Evolutionary conservation across 1,139 yeast species (phyloP).

Genomic region (Yamadazyma triangularis): DNA sequence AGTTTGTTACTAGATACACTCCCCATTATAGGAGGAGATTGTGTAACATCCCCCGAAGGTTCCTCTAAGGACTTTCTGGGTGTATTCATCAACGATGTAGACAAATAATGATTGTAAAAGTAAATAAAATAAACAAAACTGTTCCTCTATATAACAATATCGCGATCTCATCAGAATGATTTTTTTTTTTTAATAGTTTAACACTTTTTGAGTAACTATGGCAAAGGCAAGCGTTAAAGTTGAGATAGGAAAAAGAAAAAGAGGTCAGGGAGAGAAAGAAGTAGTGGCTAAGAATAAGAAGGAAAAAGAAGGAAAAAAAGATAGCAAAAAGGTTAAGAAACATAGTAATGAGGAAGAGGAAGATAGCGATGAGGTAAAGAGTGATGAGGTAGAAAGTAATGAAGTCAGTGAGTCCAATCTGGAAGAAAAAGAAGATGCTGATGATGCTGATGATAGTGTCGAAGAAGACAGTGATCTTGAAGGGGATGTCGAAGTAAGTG

Average conservation of each 20-base stretch:
- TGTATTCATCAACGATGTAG: too few species aligned
- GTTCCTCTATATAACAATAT: too few species aligned
- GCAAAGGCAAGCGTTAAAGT: neutral
- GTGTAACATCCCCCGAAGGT: too few species aligned
- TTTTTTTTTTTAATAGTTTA: too few species aligned
- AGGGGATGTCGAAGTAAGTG: constrained; percentile 5
- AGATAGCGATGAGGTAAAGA: constrained; percentile 6
- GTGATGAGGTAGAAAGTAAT: constrained; percentile 5
- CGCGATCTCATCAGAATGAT: neutral
- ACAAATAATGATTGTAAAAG: too few species aligned
- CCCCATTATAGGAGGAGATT: too few species aligned
- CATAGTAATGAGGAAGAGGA: constrained; percentile 7
- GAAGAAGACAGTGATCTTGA: constrained; percentile 8
- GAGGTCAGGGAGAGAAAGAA: constrained; percentile 1
- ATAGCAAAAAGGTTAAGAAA: constrained; percentile 2
- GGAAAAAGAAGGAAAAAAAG: constrained; percentile 1
- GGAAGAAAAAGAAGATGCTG: constrained; percentile 4
- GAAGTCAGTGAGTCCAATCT: constrained; percentile 11
- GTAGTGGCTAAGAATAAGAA: constrained; percentile 2
- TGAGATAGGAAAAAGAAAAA: neutral
- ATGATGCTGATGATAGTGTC: constrained; percentile 8
- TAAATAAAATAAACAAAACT: too few species aligned
- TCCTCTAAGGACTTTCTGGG: too few species aligned
- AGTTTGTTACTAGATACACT: too few species aligned
- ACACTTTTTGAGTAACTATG: neutral